Conservation (phyloP, 2,329 filamentous ascomycete genomes). For the Xenoacremonium recifei region DNA sequence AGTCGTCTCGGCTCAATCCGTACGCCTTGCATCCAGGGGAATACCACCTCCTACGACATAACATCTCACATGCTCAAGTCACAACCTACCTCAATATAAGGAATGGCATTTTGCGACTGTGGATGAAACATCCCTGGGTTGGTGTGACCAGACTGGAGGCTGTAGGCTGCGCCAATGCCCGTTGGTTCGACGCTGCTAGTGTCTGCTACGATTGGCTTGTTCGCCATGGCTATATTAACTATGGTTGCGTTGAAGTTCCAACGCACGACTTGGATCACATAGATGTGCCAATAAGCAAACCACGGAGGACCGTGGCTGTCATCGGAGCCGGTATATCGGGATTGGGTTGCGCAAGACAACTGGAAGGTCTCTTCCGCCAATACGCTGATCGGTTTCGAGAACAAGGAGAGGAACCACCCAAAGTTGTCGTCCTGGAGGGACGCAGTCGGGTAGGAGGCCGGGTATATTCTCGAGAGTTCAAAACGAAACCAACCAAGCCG, state of each 20-base stretch:
- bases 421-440: constrained; percentile 81
- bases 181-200: constrained; percentile 86
- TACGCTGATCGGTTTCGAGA: constrained; percentile 67
- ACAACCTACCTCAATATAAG: constrained; percentile 95
- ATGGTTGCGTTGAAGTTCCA: constrained; percentile 75
- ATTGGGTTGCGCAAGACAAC: constrained; percentile 84
- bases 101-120: constrained; percentile 88
- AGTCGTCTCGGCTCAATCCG: constrained; percentile 84
- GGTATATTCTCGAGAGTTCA: constrained; percentile 78
- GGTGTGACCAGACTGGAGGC: constrained; percentile 82
- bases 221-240: constrained; percentile 92
- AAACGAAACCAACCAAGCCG: constrained; percentile 54
- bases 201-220: constrained; percentile 92
- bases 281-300: constrained; percentile 36
- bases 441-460: constrained; percentile 84
- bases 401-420: constrained; percentile 66
- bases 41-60: constrained; percentile 73
- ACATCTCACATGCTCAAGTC: constrained; percentile 85
- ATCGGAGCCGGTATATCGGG: constrained; percentile 95
- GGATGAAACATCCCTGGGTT: constrained; percentile 82
- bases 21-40: constrained; percentile 85
- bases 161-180: constrained; percentile 81
- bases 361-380: constrained; percentile 82
- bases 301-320: constrained; percentile 74
- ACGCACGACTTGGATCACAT: constrained; percentile 41